Evolutionary conservation across 768 basidiomycete species (phyloP).

Genomic region (Xerocomus brunneocitrinus): DNA sequence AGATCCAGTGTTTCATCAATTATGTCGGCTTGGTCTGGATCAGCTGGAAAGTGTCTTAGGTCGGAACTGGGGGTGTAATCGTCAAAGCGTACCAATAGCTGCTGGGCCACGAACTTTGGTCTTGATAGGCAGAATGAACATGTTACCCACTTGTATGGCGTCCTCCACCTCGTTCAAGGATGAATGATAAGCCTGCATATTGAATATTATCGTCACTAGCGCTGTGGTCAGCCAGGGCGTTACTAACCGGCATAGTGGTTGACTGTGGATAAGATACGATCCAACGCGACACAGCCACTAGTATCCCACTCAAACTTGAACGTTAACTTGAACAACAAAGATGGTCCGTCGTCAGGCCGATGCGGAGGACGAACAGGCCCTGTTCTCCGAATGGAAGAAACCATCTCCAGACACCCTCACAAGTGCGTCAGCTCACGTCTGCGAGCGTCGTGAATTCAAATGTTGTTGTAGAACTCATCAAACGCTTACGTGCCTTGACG

Average conservation of each 20-base stretch:
- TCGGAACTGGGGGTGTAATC: conserved; percentile 6
- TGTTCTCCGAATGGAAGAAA: conserved; percentile 43
- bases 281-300: conserved; percentile 16
- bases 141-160: conserved; percentile 81
- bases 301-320: not conserved
- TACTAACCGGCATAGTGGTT: conserved; percentile 50
- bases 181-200: conserved; percentile 88
- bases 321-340: not conserved
- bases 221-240: not conserved
- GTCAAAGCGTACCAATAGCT: conserved; percentile 53
- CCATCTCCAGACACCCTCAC: conserved; percentile 70
- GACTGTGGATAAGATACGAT: conserved; percentile 25
- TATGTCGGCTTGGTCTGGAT: conserved; percentile 77
- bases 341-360: conserved; percentile 28
- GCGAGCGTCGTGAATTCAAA: not conserved
- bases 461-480: conserved; percentile 61
- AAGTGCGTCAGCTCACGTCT: conserved; percentile 45
- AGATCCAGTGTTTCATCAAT: conserved; percentile 95
- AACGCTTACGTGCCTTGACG: conserved; percentile 72
- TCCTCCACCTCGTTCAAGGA: conserved; percentile 84
- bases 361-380: conserved; percentile 34
- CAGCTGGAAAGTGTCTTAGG: conserved; percentile 47
- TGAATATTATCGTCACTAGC: conserved; percentile 1
- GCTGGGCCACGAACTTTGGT: conserved; percentile 92
- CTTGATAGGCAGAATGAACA: conserved; percentile 84